Percentiles rank a stretch among this genome's conserved stretches.
phyloP scores from a whole-genome alignment of 1,284 basidiomycete species.

The Limonomyces culmigenus region DNA sequence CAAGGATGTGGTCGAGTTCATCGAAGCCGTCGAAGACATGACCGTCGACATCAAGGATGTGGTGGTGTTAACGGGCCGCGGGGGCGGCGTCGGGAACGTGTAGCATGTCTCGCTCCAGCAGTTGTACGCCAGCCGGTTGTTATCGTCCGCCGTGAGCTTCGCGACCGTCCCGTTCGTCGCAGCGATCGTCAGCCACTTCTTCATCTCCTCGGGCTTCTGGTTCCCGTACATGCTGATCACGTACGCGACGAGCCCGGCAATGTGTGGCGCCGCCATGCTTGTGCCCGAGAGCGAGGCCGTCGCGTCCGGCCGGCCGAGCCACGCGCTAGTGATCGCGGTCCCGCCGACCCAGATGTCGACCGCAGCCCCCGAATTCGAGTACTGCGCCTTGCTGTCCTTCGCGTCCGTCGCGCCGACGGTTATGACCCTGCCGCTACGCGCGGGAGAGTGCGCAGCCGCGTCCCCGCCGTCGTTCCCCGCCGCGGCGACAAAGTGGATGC shows the following conservation, averaged over 20 bases:
- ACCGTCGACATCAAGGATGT: too few relatives aligned
- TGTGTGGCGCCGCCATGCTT: conserved; percentile 17
- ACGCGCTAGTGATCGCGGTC: conserved; percentile 15
- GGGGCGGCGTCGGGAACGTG: too few relatives aligned
- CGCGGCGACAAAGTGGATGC: conserved; percentile 16
- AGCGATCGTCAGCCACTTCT: too few relatives aligned
- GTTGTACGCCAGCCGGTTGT: too few relatives aligned
- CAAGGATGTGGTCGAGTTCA: too few relatives aligned
- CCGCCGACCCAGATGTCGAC: conserved; percentile 21
- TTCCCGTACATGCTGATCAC: conserved; percentile 8
- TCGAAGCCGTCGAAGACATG: too few relatives aligned
- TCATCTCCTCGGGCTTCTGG: too few relatives aligned
- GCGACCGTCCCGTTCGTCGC: too few relatives aligned
- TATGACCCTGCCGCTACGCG: conserved; percentile 28
- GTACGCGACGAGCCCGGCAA: conserved; percentile 19
- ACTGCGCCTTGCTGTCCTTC: conserved; percentile 22
- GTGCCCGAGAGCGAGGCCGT: conserved; percentile 17
- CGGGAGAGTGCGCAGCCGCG: conserved; percentile 14
- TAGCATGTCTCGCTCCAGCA: too few relatives aligned
- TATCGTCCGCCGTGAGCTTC: too few relatives aligned
- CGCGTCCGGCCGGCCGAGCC: conserved; percentile 14
- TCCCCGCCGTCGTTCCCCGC: conserved; percentile 16
- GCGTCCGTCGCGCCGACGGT: conserved; percentile 49
- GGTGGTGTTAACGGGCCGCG: too few relatives aligned
- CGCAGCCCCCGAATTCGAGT: conserved; percentile 18